These are phyloP conservation scores for Platismatia glauca DNA, from an alignment of 495 filamentous ascomycete genomes.

Conservation along the genomic window DNA sequence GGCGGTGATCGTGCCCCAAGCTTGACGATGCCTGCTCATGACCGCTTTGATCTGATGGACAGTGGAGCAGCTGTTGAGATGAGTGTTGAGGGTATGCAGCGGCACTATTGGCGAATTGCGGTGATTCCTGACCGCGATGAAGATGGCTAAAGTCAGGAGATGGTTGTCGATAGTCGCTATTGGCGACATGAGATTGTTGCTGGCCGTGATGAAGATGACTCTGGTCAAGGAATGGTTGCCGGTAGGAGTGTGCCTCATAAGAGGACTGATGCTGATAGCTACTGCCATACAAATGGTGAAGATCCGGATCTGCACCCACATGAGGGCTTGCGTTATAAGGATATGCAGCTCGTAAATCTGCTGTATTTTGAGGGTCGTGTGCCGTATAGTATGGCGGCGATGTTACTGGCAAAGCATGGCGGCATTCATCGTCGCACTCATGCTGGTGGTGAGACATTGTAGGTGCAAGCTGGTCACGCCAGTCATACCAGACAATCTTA, in stretches of 20 bases:
- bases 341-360: not conserved
- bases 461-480: not conserved
- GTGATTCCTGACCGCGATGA: not conserved
- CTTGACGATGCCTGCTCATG: too few species aligned
- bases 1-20: too few species aligned
- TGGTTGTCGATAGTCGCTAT: not conserved
- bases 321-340: not conserved
- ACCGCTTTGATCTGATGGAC: too few species aligned
- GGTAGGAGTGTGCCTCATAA: too few species aligned
- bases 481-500: accelerated
- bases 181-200: too few species aligned
- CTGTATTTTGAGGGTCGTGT: not conserved
- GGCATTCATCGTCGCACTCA: not conserved
- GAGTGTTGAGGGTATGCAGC: too few species aligned
- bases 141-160: not conserved
- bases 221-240: too few species aligned
- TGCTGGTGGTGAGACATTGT: not conserved
- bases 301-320: not conserved
- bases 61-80: too few species aligned
- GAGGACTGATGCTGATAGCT: too few species aligned
- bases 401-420: not conserved
- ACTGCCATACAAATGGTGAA: too few species aligned
- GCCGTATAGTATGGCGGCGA: not conserved
- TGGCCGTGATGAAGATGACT: too few species aligned
- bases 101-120: too few species aligned